These are phyloP conservation scores for Lichtheimia ornata DNA, from an alignment of 371 early-diverging fungal genomes.

Conservation along the genomic window DNA sequence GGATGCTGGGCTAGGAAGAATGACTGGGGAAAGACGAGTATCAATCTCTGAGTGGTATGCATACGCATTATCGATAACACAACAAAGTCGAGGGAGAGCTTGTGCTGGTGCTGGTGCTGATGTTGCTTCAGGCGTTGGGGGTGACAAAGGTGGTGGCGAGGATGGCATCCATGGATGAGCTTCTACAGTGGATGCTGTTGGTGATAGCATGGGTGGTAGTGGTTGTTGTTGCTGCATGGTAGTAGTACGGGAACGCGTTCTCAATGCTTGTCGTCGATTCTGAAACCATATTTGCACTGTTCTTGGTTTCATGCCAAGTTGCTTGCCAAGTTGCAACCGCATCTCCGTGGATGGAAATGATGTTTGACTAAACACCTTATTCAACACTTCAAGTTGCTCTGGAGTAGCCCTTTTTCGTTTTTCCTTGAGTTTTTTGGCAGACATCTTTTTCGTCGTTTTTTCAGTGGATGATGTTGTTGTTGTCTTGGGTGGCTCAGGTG, in stretches of 20 bases:
- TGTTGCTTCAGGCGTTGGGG: neutral
- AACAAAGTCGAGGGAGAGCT: neutral
- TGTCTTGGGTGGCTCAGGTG: neutral
- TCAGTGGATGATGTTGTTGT: no score
- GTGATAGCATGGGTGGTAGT: neutral
- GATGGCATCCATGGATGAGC: neutral
- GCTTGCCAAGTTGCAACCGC: slow-evolving; percentile 9
- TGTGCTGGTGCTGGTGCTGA: neutral
- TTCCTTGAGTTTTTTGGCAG: no score
- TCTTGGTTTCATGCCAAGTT: slow-evolving; percentile 10
- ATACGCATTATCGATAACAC: neutral
- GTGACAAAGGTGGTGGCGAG: neutral
- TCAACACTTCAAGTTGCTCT: slow-evolving; percentile 4
- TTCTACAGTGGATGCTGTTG: neutral
- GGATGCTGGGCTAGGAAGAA: neutral
- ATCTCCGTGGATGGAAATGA: slow-evolving; percentile 9
- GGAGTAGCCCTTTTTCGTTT: slow-evolving; percentile 9
- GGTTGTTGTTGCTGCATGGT: neutral
- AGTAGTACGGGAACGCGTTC: slow-evolving; percentile 46
- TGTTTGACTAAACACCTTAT: slow-evolving; percentile 9
- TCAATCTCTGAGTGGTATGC: neutral
- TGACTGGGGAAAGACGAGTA: neutral
- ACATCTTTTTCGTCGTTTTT: neutral
- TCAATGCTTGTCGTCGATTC: slow-evolving; percentile 75
- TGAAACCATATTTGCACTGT: slow-evolving; percentile 95